These are phyloP conservation scores for Yamadazyma mexicana DNA, from an alignment of 1,139 yeast species.

Conservation along the genomic window DNA sequence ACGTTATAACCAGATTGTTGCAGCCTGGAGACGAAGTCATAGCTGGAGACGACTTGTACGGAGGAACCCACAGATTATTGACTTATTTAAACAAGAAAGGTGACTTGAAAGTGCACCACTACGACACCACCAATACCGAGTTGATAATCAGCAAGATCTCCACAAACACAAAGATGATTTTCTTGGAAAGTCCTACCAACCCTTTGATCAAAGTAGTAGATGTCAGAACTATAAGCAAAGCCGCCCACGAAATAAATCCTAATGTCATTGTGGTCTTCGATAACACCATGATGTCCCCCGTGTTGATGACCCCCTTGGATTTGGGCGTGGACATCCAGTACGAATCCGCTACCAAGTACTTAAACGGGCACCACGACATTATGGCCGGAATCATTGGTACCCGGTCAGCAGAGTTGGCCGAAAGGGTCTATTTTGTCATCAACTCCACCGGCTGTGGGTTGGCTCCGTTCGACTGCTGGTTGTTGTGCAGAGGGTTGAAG, in stretches of 20 bases:
- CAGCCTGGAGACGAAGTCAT: conserved; percentile 80
- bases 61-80: conserved; percentile 86
- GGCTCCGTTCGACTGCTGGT: conserved; percentile 90
- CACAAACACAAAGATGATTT: conserved; percentile 64
- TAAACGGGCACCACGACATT: conserved; percentile 92
- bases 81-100: conserved; percentile 68
- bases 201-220: conserved; percentile 89
- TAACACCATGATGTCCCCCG: conserved; percentile 95
- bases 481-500: conserved; percentile 80
- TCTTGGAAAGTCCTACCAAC: conserved; percentile 88
- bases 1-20: conserved; percentile 73
- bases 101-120: conserved; percentile 70
- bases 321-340: conserved; percentile 88
- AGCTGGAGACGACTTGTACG: conserved; percentile 92
- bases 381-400: conserved; percentile 93
- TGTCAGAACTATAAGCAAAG: conserved; percentile 60
- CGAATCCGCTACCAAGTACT: conserved; percentile 88
- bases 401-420: conserved; percentile 61
- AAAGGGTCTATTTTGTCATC: conserved; percentile 69
- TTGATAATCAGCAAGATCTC: conserved; percentile 55
- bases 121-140: conserved; percentile 76
- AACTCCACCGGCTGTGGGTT: conserved; percentile 91
- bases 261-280: conserved; percentile 79
- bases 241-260: conserved; percentile 69
- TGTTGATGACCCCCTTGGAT: conserved; percentile 80